Evolutionary conservation across 768 basidiomycete genomes (phyloP).

Genomic region (Phylloporus sp.): DNA sequence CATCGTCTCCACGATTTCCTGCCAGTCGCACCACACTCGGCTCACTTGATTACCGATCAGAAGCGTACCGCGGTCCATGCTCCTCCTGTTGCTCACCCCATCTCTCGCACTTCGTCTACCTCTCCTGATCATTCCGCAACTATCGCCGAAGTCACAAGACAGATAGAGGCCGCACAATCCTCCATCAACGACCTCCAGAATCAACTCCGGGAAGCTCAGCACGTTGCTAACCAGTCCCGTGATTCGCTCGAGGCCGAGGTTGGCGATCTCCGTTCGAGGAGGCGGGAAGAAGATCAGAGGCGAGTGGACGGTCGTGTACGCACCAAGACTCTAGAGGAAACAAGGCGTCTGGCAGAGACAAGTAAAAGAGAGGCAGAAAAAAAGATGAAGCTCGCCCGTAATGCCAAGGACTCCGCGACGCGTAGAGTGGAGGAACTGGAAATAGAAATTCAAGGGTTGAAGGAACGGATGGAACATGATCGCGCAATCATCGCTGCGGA

Average conservation of each 20-base stretch:
- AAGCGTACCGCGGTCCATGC: constrained; percentile 25
- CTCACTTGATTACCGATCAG: constrained; percentile 21
- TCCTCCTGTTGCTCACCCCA: constrained; percentile 21
- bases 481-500: constrained; percentile 45
- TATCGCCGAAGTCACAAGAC: constrained; percentile 68
- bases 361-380: constrained; percentile 83
- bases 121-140: constrained; percentile 60
- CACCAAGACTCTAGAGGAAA: constrained; percentile 83
- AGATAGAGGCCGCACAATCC: constrained; percentile 59
- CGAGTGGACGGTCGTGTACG: constrained; percentile 76
- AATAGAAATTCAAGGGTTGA: constrained; percentile 54
- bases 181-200: constrained; percentile 62
- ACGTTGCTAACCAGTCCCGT: constrained; percentile 53
- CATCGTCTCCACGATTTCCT: constrained; percentile 29
- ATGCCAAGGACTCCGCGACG: constrained; percentile 55
- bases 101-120: constrained; percentile 22
- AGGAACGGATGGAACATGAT: constrained; percentile 52
- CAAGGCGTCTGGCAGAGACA: constrained; percentile 76
- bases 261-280: constrained; percentile 63
- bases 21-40: constrained; percentile 22
- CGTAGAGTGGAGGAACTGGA: constrained; percentile 56
- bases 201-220: constrained; percentile 62
- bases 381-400: constrained; percentile 67
- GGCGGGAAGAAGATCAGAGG: constrained; percentile 77
- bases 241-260: constrained; percentile 67